Base-by-base conservation (phyloP, 768 basidiomycete genomes). In the Calocera viscosa region DNA sequence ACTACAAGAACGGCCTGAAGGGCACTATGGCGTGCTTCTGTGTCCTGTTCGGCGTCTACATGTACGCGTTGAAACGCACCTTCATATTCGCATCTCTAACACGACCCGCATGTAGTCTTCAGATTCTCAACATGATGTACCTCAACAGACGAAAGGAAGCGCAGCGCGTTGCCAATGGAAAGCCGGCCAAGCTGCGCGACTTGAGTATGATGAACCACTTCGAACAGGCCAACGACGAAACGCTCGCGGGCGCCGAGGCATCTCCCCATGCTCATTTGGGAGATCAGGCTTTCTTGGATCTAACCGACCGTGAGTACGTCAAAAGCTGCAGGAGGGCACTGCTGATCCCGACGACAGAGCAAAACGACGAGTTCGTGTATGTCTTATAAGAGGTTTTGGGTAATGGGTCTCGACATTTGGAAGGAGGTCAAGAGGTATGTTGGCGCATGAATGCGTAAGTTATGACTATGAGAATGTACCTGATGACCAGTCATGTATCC, bases 171-270 rank as follows among this genome's bases (percentile, higher is more conserved):
- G 68, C 68, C 11, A 68, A 70, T 43, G 76, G 76, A 26, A 74
- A 73, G 66, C 76, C 75, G 2, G 72, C 71, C 30, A 71, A 71
- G 49, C 66, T 77, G 32, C 26, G 65, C 60, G 74, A 75, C 60
- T 68, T 69, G 5, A 71, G 69, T 0, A 74, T 74, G 74, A 65
- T 67, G 28, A 64, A 49, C 49, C 71, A 71, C 34, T 75, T 70
- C 66, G 64, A 66, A 47, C 64, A 69, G 47, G 72, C 67, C 24
- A 64, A 64, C 14, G 71, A 67, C 33, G 68, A 71, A 16, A 67
- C 65, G 38, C 47, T 22, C 24, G 65, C 39, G 30, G 39, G 26
- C 1, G 67, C 30, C 8, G 38, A 28, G 14, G 63, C 53, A 5
- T 11, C 14, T 10, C 2, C 24, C 30, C 53, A 60, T 60, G 53